Evolutionary conservation across 441 rosid genomes (phyloP), one percentile per base, ranked within the genome.

Genomic region (Eruca vesicaria): DNA sequence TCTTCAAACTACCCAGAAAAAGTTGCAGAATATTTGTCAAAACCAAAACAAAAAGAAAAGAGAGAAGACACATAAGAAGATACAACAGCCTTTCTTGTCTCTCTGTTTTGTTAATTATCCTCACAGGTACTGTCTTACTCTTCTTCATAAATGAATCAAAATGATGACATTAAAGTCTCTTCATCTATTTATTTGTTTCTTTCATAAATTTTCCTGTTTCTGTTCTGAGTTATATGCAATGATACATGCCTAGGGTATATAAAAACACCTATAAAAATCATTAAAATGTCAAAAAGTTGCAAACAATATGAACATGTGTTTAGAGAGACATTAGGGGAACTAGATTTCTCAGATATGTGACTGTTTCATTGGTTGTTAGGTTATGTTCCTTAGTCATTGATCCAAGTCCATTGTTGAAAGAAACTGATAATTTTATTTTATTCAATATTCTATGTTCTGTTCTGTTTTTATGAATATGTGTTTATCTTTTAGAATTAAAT

Each of bases 1-100:
- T 78, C 74, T 78, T 68, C 74, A 78, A 78, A 72, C 77, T 61
- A 23, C 62, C 15, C 74, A 72, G 69, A 68, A 32, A 78, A 20
- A 28, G 55, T 48, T 78, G 69, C 73, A 72, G 65, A 72, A 60
- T 57, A 55, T 43, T 76, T 76, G 7, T 70, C 67, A 58, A 48
- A 2, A 8, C 67, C 72, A 12, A 60, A 75, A 26, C n/a, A 58
- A 52, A 36, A 31, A 20, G 6, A 53, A 78, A 62, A 73, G 61
- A 36, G 20, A 66, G 64, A 59, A 45, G 68, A 60, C 11, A 57
- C 61, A 64, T 10, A 70, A 77, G 33, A 64, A 9, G 43, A 58
- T 43, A 26, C 19, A 18, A 50, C 53, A 59, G 48, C 28, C 9
- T 23, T 36, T 63, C 21, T 57, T 36, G 73, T 59, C 68, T 50